These are phyloP conservation scores for Ramalina peruviana DNA, from an alignment of 495 filamentous ascomycete genomes.

Conservation along the genomic window DNA sequence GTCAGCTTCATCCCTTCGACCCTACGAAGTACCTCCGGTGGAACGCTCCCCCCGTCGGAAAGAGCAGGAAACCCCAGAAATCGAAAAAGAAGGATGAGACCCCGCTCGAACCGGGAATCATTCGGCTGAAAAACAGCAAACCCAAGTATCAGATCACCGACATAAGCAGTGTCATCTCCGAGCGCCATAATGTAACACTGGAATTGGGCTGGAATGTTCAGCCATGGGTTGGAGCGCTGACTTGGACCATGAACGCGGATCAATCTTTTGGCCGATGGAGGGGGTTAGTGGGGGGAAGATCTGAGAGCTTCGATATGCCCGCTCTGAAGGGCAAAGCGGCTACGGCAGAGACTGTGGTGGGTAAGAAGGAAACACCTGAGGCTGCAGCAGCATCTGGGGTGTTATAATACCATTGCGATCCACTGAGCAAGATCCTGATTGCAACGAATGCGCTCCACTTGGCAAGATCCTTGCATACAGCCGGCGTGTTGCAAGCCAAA, in stretches of 20 bases:
- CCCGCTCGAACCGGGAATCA: conserved; percentile 34
- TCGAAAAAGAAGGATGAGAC: conserved; percentile 10
- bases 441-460: too few species aligned
- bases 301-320: conserved; percentile 60
- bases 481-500: too few species aligned
- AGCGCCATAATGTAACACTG: conserved; percentile 57
- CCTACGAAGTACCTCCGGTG: conserved; percentile 18
- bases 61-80: conserved; percentile 15
- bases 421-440: not conserved
- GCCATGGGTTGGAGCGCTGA: conserved; percentile 84
- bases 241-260: conserved; percentile 50
- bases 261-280: conserved; percentile 48
- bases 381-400: conserved; percentile 16
- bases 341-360: conserved; percentile 10
- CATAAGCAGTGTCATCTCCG: conserved; percentile 56
- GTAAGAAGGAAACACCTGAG: conserved; percentile 7
- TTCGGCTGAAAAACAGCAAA: conserved; percentile 63
- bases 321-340: conserved; percentile 41
- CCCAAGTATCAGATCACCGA: conserved; percentile 93
- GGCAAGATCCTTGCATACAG: too few species aligned
- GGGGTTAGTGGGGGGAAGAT: conserved; percentile 43
- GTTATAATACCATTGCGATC: conserved; percentile 1
- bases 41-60: conserved; percentile 14
- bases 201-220: conserved; percentile 88
- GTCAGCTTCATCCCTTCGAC: conserved; percentile 32